A percentile compares a stretch with the other conserved stretches of the same genome.
These are phyloP conservation scores for Fusarium haematococcum DNA, from an alignment of 2,329 filamentous ascomycete genomes.

Conservation along the genomic window DNA sequence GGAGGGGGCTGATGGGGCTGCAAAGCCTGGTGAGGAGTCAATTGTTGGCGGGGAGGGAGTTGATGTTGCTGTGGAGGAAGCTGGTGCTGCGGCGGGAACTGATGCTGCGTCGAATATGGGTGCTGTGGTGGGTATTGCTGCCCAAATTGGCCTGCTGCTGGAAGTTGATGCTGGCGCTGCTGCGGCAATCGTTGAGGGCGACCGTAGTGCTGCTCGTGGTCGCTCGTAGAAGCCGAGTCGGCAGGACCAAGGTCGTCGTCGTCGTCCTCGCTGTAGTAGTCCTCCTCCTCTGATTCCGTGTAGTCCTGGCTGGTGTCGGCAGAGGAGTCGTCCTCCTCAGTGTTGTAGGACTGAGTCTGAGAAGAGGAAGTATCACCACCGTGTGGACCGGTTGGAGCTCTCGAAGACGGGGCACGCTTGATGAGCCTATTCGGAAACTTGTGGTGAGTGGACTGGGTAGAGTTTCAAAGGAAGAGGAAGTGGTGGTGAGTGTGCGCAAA, in stretches of 20 bases:
- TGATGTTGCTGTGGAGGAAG: slow-evolving; percentile 41
- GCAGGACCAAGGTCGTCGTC: slow-evolving; percentile 66
- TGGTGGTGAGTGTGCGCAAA: slow-evolving; percentile 18
- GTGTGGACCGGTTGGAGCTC: slow-evolving; percentile 40
- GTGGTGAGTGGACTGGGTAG: slow-evolving; percentile 35
- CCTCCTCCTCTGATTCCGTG: slow-evolving; percentile 53
- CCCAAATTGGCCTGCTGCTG: slow-evolving; percentile 14
- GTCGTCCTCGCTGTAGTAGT: slow-evolving; percentile 51
- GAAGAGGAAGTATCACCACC: slow-evolving; percentile 46
- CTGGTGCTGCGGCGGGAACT: slow-evolving; percentile 49
- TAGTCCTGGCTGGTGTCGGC: slow-evolving; percentile 45
- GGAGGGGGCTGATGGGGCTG: slow-evolving; percentile 52
- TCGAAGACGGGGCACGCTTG: slow-evolving; percentile 42
- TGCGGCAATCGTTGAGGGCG: slow-evolving; percentile 50
- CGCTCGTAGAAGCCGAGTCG: slow-evolving; percentile 65
- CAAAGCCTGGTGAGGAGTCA: slow-evolving; percentile 48
- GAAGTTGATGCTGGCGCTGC: slow-evolving; percentile 48
- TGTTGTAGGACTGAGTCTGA: slow-evolving; percentile 52
- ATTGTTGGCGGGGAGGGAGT: slow-evolving; percentile 50
- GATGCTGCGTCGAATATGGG: slow-evolving; percentile 50
- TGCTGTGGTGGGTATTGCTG: slow-evolving; percentile 47
- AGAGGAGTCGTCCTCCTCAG: slow-evolving; percentile 56
- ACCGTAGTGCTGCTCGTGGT: slow-evolving; percentile 28
- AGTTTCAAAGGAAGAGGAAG: slow-evolving; percentile 12
- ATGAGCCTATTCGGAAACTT: slow-evolving; percentile 39